Percentiles rank a stretch among this genome's conserved stretches.
These are phyloP conservation scores for Pseudogymnoascus sp. DNA, from an alignment of 2,329 filamentous ascomycete species.

Conservation along the genomic window DNA sequence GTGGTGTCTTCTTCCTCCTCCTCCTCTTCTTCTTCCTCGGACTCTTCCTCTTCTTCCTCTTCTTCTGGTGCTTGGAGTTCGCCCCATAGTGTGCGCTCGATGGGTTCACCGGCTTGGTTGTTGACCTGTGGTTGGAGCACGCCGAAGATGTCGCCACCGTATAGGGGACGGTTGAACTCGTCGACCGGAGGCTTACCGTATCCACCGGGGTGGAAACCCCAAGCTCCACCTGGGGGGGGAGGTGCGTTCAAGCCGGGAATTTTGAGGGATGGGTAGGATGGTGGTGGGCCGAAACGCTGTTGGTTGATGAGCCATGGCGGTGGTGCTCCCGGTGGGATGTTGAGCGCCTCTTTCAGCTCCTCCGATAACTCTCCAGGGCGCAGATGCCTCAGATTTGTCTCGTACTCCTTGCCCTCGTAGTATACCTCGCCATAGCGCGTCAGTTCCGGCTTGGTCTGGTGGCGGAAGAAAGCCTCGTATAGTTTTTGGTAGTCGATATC, in stretches of 20 bases:
- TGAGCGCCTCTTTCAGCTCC: constrained; percentile 81
- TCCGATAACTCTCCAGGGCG: constrained; percentile 86
- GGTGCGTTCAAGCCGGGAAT: constrained; percentile 92
- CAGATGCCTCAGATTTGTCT: constrained; percentile 86
- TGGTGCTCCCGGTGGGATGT: constrained; percentile 85
- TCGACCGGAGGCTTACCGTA: constrained; percentile 95
- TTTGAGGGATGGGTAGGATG: constrained; percentile 90
- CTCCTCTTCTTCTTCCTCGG: constrained; percentile 64
- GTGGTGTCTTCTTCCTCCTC: constrained; percentile 52
- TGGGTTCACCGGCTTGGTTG: constrained; percentile 60
- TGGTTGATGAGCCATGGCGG: constrained; percentile 97
- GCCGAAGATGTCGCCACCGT: constrained; percentile 91
- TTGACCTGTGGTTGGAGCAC: constrained; percentile 56
- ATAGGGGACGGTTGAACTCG: constrained; percentile 83
- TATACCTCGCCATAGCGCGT: constrained; percentile 98
- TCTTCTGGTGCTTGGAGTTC: constrained; percentile 74
- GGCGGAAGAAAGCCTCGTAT: constrained; percentile 96
- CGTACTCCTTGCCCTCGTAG: constrained; percentile 97
- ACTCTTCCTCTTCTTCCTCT: constrained; percentile 58
- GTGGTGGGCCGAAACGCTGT: constrained; percentile 85
- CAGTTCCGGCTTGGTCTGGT: constrained; percentile 90
- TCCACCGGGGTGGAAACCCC: constrained; percentile 92
- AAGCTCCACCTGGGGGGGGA: constrained; percentile 76
- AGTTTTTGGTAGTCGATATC: constrained; percentile 98
- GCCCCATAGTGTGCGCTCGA: constrained; percentile 87